phyloP scores from a whole-genome alignment of 495 filamentous ascomycete genomes.

The Penicillium pulvis region DNA sequence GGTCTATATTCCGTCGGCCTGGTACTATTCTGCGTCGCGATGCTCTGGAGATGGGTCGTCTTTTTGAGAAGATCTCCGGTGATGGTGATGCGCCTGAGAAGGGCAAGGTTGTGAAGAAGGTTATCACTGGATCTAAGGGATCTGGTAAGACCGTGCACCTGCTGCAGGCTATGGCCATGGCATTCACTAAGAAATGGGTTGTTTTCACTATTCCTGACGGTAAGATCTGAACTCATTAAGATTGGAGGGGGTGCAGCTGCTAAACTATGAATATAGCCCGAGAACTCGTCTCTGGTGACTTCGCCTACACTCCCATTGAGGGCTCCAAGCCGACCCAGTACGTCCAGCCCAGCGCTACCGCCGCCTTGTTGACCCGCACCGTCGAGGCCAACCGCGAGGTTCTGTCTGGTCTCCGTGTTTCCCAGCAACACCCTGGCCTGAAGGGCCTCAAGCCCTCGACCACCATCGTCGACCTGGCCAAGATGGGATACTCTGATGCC shows the following conservation, averaged over 20 bases:
- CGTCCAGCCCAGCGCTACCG: conserved; percentile 73
- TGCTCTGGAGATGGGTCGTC: conserved; percentile 66
- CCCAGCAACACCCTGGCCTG: conserved; percentile 58
- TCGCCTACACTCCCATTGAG: conserved; percentile 74
- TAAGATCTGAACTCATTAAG: conserved; percentile 38
- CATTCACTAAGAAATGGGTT: conserved; percentile 80
- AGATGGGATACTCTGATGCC: conserved; percentile 70
- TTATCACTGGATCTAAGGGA: conserved; percentile 72
- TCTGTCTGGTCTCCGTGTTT: conserved; percentile 59
- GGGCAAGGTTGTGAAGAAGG: conserved; percentile 61
- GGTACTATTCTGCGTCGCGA: conserved; percentile 73
- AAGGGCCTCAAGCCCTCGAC: conserved; percentile 59
- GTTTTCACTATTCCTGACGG: conserved; percentile 92
- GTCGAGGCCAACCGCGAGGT: conserved; percentile 69
- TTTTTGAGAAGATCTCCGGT: conserved; percentile 55
- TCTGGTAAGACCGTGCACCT: conserved; percentile 85
- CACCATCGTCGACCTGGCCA: conserved; percentile 67
- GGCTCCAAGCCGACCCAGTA: conserved; percentile 61
- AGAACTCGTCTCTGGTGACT: conserved; percentile 76
- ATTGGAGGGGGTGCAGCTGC: conserved; percentile 1
- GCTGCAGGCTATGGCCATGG: conserved; percentile 83
- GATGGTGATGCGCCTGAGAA: conserved; percentile 45
- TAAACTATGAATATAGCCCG: conserved; percentile 56
- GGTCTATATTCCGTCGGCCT: conserved; percentile 82
- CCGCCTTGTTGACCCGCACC: conserved; percentile 70